Conservation (phyloP, 352 stramenopile genomes). For the Phytophthora brassicae region DNA sequence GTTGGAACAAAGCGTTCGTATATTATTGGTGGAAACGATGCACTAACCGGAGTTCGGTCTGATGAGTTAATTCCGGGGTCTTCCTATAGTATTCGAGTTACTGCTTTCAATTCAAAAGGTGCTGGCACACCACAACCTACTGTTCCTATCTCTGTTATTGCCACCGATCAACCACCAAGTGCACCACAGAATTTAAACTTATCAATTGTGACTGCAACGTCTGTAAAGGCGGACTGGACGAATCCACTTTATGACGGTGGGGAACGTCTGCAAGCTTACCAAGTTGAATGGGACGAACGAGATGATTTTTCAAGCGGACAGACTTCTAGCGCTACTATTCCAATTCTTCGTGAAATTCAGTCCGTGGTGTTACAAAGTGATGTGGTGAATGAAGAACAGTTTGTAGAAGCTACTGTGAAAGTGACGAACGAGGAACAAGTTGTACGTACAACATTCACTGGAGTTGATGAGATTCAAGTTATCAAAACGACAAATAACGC, state of each 20-base stretch:
- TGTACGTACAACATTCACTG: conserved; percentile 86
- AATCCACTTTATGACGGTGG: conserved; percentile 93
- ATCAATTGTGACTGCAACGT: conserved; percentile 60
- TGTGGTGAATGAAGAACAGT: conserved; percentile 93
- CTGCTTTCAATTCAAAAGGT: conserved; percentile 75
- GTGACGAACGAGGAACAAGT: conserved; percentile 97
- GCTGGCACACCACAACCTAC: conserved; percentile 49
- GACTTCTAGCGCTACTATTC: conserved; percentile 67
- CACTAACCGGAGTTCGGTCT: conserved; percentile 91
- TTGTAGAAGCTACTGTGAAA: conserved; percentile 90
- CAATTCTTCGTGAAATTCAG: conserved; percentile 92
- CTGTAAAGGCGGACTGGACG: conserved; percentile 82
- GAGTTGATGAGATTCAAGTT: conserved; percentile 88
- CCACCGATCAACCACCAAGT: conserved; percentile 65
- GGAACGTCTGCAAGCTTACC: conserved; percentile 68
- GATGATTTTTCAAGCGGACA: conserved; percentile 71
- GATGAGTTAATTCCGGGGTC: conserved; percentile 75
- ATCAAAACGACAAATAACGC: conserved; percentile 69
- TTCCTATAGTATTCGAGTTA: conserved; percentile 79
- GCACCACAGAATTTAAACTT: conserved; percentile 58
- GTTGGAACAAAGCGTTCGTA: conserved; percentile 53
- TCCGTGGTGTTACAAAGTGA: conserved; percentile 73
- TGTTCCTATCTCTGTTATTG: conserved; percentile 46
- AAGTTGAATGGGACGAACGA: conserved; percentile 85
- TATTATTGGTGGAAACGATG: conserved; percentile 92